Evolutionary conservation across 495 filamentous ascomycete species (phyloP), one percentile per base, ranked within the genome.

Genomic region (Daldinia caldariorum): DNA sequence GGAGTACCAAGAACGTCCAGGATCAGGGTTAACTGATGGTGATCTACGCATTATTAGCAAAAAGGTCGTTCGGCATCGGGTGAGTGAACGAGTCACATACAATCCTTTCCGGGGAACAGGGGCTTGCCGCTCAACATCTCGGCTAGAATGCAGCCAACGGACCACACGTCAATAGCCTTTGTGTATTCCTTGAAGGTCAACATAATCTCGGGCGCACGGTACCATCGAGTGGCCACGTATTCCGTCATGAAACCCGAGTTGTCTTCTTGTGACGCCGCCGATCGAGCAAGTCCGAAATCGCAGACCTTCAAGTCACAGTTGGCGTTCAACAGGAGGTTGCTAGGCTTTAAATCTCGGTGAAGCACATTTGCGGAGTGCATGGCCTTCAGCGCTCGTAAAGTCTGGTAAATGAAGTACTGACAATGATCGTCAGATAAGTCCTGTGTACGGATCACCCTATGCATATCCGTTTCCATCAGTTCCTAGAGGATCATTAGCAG

Each of bases 211-310:
- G 96, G 96, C 1, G 96, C 95, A 78, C 96, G 91, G 80, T 99
- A 99, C 96, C 96, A 99, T 76, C 96, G 87, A 59, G 96, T 99
- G 51, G 96, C 96, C 60, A 99, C 96, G 77, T 99, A 99, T 92
- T 99, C 96, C 14, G 96, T 99, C 96, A 99, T 99, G 87, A 98
- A 99, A 31, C 96, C 96, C 7, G 95, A 97, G 82, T 99, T 99
- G 79, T 99, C 96, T 73, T 98, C 96, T 72, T 91, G 95, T 59
- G 91, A 97, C 39, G 91, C 94, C 51, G 92, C 96, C 61, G 89
- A 97, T 76, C 96, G 86, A 55, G 96, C 96, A 34, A 99, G 87
- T 68, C 96, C 96, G 74, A 99, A 99, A 77, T 99, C 96, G 81
- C 93, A 97, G 70, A 99, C 96, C 83, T 99, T 99, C 73, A 99